Conservation (phyloP, 2,329 filamentous ascomycete genomes). For the Talaromyces amestolkiae region DNA sequence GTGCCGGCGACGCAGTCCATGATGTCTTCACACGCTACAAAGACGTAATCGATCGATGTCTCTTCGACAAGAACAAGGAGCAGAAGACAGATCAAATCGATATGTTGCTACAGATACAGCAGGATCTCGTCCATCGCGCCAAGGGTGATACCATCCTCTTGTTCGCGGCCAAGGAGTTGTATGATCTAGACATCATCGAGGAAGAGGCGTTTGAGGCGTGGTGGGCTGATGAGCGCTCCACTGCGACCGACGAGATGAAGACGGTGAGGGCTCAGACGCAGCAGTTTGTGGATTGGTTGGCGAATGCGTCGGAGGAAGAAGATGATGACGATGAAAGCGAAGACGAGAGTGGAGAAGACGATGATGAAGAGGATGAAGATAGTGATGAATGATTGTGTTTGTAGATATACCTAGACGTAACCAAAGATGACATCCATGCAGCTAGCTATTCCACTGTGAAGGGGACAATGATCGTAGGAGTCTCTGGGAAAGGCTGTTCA, state of each 20-base stretch:
- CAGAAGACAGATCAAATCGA: slow-evolving; percentile 73
- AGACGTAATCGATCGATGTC: slow-evolving; percentile 57
- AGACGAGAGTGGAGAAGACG: slow-evolving; percentile 39
- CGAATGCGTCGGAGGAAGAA: slow-evolving; percentile 69
- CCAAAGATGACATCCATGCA: background rate
- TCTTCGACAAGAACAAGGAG: slow-evolving; percentile 55
- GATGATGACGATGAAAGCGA: slow-evolving; percentile 68
- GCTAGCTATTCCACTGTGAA: background rate
- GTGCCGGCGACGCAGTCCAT: slow-evolving; percentile 64
- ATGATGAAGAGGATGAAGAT: slow-evolving; percentile 21
- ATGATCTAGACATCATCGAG: slow-evolving; percentile 78
- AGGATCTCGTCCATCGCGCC: slow-evolving; percentile 66
- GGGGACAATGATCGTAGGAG: background rate
- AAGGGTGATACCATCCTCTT: slow-evolving; percentile 69
- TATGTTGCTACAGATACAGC: slow-evolving; percentile 77
- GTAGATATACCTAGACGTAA: slow-evolving; percentile 3
- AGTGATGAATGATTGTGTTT: slow-evolving; percentile 1
- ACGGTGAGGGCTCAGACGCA: slow-evolving; percentile 70
- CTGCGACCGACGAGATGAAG: slow-evolving; percentile 65
- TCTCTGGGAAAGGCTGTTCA: background rate
- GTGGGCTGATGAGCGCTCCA: slow-evolving; percentile 76
- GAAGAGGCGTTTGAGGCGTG: slow-evolving; percentile 85
- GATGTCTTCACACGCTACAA: slow-evolving; percentile 63
- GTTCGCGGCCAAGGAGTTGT: slow-evolving; percentile 78
- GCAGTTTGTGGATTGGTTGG: slow-evolving; percentile 79